phyloP scores from a whole-genome alignment of 2,329 filamentous ascomycete species.

The Emmonsia crescens region DNA sequence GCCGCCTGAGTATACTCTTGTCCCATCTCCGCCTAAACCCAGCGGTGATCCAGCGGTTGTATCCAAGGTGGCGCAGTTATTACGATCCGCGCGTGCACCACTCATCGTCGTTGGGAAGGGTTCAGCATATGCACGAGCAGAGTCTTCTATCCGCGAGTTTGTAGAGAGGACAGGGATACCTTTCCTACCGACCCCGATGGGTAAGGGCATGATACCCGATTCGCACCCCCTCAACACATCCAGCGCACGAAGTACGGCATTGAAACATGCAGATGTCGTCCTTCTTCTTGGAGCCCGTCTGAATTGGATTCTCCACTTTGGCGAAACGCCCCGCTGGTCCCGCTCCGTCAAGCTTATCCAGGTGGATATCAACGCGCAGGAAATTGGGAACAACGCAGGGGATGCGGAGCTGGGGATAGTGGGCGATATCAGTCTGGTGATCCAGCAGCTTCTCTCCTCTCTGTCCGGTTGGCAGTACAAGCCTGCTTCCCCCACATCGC shows the following conservation, averaged over 20 bases:
- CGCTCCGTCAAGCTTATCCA: conserved; percentile 42
- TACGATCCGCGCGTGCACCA: conserved; percentile 40
- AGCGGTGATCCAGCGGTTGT: conserved; percentile 37
- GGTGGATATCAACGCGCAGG: conserved; percentile 44
- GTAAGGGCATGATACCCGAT: conserved; percentile 47
- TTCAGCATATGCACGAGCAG: conserved; percentile 44
- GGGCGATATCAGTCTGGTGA: conserved; percentile 42
- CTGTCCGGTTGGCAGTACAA: conserved; percentile 38
- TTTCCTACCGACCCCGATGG: conserved; percentile 50
- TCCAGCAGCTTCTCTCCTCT: conserved; percentile 35
- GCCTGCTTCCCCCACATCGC: conserved; percentile 22
- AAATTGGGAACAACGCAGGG: conserved; percentile 43
- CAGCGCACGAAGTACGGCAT: conserved; percentile 43
- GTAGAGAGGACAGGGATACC: conserved; percentile 41
- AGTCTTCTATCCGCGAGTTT: conserved; percentile 35
- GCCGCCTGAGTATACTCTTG: conserved; percentile 21
- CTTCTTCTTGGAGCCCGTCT: conserved; percentile 44
- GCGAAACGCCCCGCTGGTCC: conserved; percentile 45
- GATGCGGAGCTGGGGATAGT: conserved; percentile 40
- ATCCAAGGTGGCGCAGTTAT: conserved; percentile 31
- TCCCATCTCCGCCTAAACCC: conserved; percentile 33
- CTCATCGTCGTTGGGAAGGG: conserved; percentile 47
- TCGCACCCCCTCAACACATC: conserved; percentile 43
- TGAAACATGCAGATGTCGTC: conserved; percentile 45
- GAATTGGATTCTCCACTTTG: conserved; percentile 51